Evolutionary conservation across 345 rosid genomes (phyloP), one percentile per base, ranked within the genome.

Genomic region (Combretum micranthum): DNA sequence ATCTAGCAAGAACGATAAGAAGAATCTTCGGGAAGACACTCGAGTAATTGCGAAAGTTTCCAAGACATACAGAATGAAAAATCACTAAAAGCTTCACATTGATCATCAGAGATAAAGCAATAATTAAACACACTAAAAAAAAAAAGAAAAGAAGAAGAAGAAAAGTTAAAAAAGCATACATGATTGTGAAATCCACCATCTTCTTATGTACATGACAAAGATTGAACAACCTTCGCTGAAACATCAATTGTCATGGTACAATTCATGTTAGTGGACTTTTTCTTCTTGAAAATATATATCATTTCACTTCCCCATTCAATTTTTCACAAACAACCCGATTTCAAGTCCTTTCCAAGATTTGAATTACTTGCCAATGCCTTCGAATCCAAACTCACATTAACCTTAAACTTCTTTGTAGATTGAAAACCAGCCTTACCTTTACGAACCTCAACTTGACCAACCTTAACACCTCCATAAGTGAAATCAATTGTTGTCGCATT

Each of bases 241-340:
- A 65, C 63, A 46, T 65, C 2, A 20, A 58, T 51, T 12, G 7
- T 14, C 47, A 65, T 25, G 45, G 55, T 59, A 44, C 69, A 65
- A 42, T 59, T 47, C 69, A 65, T 65, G 47, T 59, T 19, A 13
- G 58, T 45, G 39, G 69, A 39, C 16, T 65, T 65, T 64, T 59
- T 65, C 64, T 65, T 65, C 69, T 65, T 58, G 44, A 65, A 52
- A 42, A 65, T 53, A 21, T 42, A 12, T 56, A 65, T 37, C 48
- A 59, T 47, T 65, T 53, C 59, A 47, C 57, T 48, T 65, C 59
- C 23, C 69, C 69, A 22, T 21, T 45, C 59, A 65, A 19, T 47
- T 22, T 10, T 37, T 52, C 47, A 65, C n/a, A 22, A 12, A 45
- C 25, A n/a, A 4, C 62, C 58, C 18, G 52, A 44, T 26, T 23